These are phyloP conservation scores for Talaromyces albobiverticillius DNA, from an alignment of 2,329 filamentous ascomycete genomes.

Conservation along the genomic window DNA sequence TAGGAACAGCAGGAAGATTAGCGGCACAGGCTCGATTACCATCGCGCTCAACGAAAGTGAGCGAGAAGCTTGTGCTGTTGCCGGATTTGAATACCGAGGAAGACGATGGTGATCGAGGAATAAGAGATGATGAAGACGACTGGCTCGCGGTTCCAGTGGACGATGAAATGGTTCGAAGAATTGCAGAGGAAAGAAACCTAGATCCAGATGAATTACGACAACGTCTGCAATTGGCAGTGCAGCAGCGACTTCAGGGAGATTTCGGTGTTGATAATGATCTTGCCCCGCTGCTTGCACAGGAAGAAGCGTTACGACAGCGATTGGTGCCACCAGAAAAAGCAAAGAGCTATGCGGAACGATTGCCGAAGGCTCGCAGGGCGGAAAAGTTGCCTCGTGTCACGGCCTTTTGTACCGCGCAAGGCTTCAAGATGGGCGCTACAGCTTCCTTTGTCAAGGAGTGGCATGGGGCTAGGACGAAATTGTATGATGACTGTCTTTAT, in stretches of 20 bases:
- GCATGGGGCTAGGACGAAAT: slow-evolving; percentile 87
- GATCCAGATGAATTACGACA: slow-evolving; percentile 33
- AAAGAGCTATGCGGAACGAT: slow-evolving; percentile 90
- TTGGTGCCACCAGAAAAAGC: slow-evolving; percentile 52
- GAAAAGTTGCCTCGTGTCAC: slow-evolving; percentile 88
- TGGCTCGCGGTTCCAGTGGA: slow-evolving; percentile 25
- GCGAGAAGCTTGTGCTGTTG: slow-evolving; percentile 92
- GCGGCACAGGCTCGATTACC: slow-evolving; percentile 63
- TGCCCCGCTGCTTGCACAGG: slow-evolving; percentile 52
- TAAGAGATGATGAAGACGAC: slow-evolving; percentile 49
- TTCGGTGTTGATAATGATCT: slow-evolving; percentile 57
- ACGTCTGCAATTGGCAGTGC: slow-evolving; percentile 25
- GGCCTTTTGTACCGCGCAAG: slow-evolving; percentile 93
- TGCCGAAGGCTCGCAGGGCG: slow-evolving; percentile 82
- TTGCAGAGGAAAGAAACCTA: slow-evolving; percentile 31
- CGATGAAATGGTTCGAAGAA: slow-evolving; percentile 33
- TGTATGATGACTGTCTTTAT: slow-evolving; percentile 97
- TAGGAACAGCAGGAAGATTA: slow-evolving; percentile 56
- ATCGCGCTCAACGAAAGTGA: slow-evolving; percentile 86
- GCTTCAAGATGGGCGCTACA: slow-evolving; percentile 84
- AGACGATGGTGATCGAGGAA: slow-evolving; percentile 30
- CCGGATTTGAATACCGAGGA: slow-evolving; percentile 68
- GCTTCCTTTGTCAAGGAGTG: slow-evolving; percentile 83
- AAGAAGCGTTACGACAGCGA: slow-evolving; percentile 60
- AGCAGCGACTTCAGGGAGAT: slow-evolving; percentile 44